Conservation (phyloP, 139 green algal genomes). For the Closterium sp. region DNA sequence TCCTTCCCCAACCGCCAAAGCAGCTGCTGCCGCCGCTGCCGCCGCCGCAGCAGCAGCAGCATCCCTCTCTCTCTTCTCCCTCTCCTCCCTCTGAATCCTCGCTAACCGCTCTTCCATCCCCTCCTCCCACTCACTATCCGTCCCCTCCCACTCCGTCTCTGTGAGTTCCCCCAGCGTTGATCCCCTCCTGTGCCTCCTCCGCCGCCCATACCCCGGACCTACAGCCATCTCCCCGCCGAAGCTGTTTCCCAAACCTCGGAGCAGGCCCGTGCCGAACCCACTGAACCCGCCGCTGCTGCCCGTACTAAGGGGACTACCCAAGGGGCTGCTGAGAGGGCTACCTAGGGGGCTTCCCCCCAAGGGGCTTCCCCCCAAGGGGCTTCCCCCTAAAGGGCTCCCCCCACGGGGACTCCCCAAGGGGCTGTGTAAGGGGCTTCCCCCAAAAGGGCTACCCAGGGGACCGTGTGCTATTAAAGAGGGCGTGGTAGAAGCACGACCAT, state of each 20-base stretch:
- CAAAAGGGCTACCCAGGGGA: background rate
- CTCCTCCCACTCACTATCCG: background rate
- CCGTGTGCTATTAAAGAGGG: background rate
- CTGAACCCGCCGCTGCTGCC: background rate
- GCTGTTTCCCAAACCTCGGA: background rate
- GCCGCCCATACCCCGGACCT: background rate
- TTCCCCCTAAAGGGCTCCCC: background rate
- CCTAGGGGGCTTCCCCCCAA: background rate
- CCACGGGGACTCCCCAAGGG: background rate
- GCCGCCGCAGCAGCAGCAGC: background rate
- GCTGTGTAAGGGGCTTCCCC: background rate
- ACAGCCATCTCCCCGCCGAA: background rate
- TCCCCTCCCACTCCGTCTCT: slow-evolving; percentile 1
- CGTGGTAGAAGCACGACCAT: background rate
- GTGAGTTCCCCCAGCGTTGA: background rate
- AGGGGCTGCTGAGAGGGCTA: background rate
- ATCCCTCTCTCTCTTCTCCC: background rate
- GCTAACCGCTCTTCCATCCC: background rate
- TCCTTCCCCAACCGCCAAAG: background rate
- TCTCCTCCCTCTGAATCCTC: background rate
- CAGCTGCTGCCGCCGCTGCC: background rate
- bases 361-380: background rate
- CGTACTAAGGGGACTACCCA: background rate
- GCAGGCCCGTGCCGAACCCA: background rate
- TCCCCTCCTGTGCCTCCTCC: background rate